Conservation (phyloP, 306 rosid species). For the Rosa lucieae region DNA sequence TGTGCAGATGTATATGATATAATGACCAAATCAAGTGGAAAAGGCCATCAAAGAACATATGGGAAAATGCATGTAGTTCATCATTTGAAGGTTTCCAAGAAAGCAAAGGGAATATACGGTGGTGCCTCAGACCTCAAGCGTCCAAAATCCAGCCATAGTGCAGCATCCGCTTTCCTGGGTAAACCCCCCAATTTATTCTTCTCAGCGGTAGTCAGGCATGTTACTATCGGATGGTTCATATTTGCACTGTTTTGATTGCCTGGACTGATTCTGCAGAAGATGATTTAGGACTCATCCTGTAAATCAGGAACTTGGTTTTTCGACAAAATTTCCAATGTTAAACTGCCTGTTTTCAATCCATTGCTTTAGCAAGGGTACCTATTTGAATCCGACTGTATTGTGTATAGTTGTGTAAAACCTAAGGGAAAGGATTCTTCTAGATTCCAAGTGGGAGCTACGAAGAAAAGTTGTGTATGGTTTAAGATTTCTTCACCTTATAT, state of each 20-base stretch:
- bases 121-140: constrained; percentile 35
- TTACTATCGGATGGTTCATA: constrained; percentile 31
- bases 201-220: constrained; percentile 19
- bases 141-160: constrained; percentile 13
- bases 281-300: background rate
- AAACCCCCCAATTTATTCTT: constrained; percentile 30
- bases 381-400: background rate
- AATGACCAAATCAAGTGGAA: constrained; percentile 24
- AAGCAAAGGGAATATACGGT: constrained; percentile 30
- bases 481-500: background rate
- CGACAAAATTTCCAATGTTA: background rate
- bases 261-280: background rate
- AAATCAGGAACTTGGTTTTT: background rate
- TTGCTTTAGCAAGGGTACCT: background rate
- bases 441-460: background rate
- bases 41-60: constrained; percentile 21
- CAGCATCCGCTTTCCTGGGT: constrained; percentile 23
- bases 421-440: background rate
- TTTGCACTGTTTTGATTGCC: constrained; percentile 21
- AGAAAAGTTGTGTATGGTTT: background rate
- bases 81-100: constrained; percentile 6
- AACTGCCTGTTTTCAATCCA: background rate
- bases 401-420: background rate
- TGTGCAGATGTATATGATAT: constrained; percentile 29
- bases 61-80: constrained; percentile 29